phyloP scores from a whole-genome alignment of 176 grass and related monocot genomes.

The Aegilops longissima region DNA sequence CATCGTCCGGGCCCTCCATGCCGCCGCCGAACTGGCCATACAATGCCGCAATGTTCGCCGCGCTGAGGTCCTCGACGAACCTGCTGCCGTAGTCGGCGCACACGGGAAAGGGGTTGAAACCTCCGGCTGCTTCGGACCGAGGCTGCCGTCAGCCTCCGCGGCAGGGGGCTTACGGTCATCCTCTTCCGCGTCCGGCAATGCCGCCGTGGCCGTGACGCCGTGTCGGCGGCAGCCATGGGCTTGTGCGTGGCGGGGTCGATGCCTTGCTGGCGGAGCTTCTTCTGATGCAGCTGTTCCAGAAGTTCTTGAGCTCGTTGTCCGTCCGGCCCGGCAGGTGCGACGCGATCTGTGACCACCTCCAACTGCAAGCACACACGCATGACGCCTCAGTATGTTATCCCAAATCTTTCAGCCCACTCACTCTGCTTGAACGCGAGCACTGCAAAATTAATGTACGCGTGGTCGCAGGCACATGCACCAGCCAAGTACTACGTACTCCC shows the following conservation, averaged over 20 bases:
- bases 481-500: too few species aligned
- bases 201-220: neutral
- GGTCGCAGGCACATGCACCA: too few species aligned
- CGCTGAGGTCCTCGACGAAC: constrained; percentile 28
- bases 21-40: constrained; percentile 21
- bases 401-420: neutral
- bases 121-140: neutral
- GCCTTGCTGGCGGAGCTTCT: constrained; percentile 69
- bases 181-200: neutral
- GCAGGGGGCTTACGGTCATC: neutral
- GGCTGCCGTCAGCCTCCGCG: neutral
- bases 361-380: constrained; percentile 11
- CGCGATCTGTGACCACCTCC: constrained; percentile 76
- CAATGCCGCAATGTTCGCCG: constrained; percentile 6
- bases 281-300: constrained; percentile 78
- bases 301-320: constrained; percentile 91
- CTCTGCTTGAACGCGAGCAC: neutral
- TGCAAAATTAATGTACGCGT: neutral
- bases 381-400: neutral
- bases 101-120: constrained; percentile 69
- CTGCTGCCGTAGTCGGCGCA: constrained; percentile 39
- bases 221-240: constrained; percentile 8
- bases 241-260: constrained; percentile 80
- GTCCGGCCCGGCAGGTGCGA: constrained; percentile 71
- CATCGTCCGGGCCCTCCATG: neutral